phyloP scores from a whole-genome alignment of 768 basidiomycete species.

The Strobilomyces echinocephalus region DNA sequence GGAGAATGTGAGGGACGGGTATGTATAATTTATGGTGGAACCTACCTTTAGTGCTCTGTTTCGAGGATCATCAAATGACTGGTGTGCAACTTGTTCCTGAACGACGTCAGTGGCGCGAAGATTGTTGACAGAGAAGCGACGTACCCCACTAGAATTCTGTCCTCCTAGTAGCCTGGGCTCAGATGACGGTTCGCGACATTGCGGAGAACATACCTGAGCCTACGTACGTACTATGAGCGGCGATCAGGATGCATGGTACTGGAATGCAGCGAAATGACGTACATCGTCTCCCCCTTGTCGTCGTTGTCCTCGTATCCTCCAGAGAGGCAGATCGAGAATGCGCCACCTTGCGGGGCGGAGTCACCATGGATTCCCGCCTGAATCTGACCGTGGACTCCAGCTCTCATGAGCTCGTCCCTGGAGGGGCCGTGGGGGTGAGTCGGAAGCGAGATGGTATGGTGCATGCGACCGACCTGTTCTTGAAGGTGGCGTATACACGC shows the following conservation, averaged over 20 bases:
- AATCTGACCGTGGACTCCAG: conserved; percentile 32
- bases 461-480: conserved; percentile 8
- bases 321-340: conserved; percentile 41
- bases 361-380: conserved; percentile 40
- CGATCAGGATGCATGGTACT: neutral
- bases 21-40: neutral
- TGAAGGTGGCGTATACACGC: conserved; percentile 22
- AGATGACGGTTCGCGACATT: neutral
- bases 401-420: conserved; percentile 20
- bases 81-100: conserved; percentile 22
- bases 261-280: conserved; percentile 6
- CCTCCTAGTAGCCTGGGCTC: conserved; percentile 15
- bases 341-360: conserved; percentile 20
- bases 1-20: neutral
- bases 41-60: conserved; percentile 23
- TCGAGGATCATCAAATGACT: conserved; percentile 18
- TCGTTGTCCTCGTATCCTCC: conserved; percentile 40
- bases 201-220: conserved; percentile 25
- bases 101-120: neutral
- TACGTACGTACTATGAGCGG: conserved; percentile 28
- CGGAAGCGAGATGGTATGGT: neutral
- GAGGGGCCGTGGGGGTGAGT: neutral
- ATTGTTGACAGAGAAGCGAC: neutral
- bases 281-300: conserved; percentile 37
- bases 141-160: conserved; percentile 16